Base-by-base conservation (phyloP, 1,139 yeast species). In the Pichiaceae sp. region DNA sequence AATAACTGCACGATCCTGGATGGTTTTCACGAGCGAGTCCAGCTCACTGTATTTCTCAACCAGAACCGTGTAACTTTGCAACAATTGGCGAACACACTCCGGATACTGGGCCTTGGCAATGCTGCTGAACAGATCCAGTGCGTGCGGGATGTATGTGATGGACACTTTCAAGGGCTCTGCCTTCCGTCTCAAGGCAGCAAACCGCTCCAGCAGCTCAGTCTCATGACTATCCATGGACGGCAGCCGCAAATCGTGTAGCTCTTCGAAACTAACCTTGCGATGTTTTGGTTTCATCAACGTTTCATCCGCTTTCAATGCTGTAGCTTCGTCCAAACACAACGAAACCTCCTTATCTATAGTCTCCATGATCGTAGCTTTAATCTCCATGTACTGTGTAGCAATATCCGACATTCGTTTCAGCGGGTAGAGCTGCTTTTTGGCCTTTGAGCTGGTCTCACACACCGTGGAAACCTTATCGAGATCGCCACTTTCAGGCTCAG, bases 81-180 rank as follows among this genome's bases (percentile, higher is more conserved):
- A 56, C 11, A 79, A 56, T 3, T 53, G 48, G 15, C 44, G 50
- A n/a, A 60, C 50, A 3, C 62, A 61, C 2, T 57, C 57, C n/a
- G 66, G 69, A 45, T 60, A 55, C 5, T 41, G 35, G 18, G 45
- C 44, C 41, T 46, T 50, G 34, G 65, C 68, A 34, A 55, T 51
- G 15, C 49, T 53, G 37, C 51, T 58, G 50, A 66, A 71, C 35
- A 63, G 66, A 17, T 72, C 72, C 17, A 80, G 61, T 36, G 81
- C 60, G 14, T 61, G 49, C 0, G 84, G 83, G 4, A 81, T 62
- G 38, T 77, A 69, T 32, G 70, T 66, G n/a, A 81, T 49, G 16
- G 89, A 78, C 2, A 77, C 78, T 32, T 63, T 60, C 33, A 79
- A 58, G 0, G 85, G 85, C 25, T 61, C 62, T 11, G 75, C 46